These are phyloP conservation scores for Colletotrichum kahawae DNA, from an alignment of 2,329 filamentous ascomycete species.

Conservation along the genomic window DNA sequence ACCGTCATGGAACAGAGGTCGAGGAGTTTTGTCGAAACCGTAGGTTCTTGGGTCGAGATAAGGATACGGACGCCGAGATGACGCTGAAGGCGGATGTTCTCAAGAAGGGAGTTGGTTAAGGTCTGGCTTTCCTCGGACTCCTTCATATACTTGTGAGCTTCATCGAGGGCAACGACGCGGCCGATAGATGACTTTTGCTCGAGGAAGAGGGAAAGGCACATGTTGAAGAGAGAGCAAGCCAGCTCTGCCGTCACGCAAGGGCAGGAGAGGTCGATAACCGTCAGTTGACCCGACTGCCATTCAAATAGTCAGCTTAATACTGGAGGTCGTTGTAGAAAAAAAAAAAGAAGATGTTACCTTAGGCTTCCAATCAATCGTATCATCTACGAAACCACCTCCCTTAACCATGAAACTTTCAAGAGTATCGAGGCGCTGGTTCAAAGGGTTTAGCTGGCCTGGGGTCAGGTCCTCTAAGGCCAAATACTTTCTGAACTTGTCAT, in stretches of 20 bases:
- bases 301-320: no score
- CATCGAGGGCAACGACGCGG: constrained; percentile 72
- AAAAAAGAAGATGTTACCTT: constrained; percentile 15
- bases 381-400: not conserved
- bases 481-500: constrained; percentile 48
- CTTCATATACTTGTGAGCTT: constrained; percentile 80
- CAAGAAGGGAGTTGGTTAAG: constrained; percentile 46
- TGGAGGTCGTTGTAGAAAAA: no score
- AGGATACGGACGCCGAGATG: constrained; percentile 71
- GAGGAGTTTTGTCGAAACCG: constrained; percentile 69
- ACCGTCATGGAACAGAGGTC: constrained; percentile 74
- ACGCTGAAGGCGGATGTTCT: constrained; percentile 71
- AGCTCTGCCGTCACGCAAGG: constrained; percentile 70
- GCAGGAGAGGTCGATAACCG: constrained; percentile 75
- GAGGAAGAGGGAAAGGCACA: constrained; percentile 70
- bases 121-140: constrained; percentile 53
- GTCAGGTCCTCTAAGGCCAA: constrained; percentile 45
- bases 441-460: constrained; percentile 53
- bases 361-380: constrained; percentile 31
- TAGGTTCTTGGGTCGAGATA: constrained; percentile 80
- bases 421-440: constrained; percentile 65
- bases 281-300: constrained; percentile 43
- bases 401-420: constrained; percentile 67
- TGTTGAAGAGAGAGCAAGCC: constrained; percentile 75
- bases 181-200: constrained; percentile 55